A percentile compares a stretch with the other conserved stretches of the same genome.
Conservation (phyloP, 495 filamentous ascomycete species). For the Penicillium crystallinum region DNA sequence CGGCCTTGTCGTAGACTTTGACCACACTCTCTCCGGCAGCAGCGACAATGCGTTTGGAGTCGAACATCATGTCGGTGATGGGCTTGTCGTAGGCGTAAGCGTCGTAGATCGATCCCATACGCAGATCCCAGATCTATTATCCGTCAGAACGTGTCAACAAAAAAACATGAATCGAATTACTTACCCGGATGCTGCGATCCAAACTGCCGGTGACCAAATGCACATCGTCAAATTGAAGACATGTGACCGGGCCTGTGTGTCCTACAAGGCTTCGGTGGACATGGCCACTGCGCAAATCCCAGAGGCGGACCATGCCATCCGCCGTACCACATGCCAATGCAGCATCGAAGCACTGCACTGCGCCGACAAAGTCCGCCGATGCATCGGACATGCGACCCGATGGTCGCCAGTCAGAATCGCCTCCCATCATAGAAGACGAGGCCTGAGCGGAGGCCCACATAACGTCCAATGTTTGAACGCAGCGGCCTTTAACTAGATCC, state of each 20-base stretch:
- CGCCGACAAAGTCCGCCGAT: constrained; percentile 88
- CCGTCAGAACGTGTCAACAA: constrained; percentile 13
- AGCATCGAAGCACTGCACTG: constrained; percentile 93
- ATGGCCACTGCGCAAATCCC: constrained; percentile 94
- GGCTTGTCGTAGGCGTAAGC: constrained; percentile 93
- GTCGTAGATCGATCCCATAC: constrained; percentile 92
- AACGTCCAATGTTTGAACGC: constrained; percentile 97
- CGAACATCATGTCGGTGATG: constrained; percentile 97
- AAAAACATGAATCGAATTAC: constrained; percentile 23
- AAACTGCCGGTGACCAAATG: constrained; percentile 92
- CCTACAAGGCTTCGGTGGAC: constrained; percentile 95
- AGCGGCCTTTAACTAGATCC: constrained; percentile 93
- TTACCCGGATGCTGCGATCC: constrained; percentile 90
- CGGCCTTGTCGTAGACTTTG: constrained; percentile 97
- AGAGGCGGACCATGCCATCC: constrained; percentile 94
- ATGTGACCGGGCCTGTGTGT: constrained; percentile 92
- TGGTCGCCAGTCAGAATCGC: constrained; percentile 50
- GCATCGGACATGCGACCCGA: constrained; percentile 57
- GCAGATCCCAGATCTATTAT: constrained; percentile 92
- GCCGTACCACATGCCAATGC: constrained; percentile 97
- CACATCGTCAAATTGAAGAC: constrained; percentile 93
- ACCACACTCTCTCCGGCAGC: constrained; percentile 88
- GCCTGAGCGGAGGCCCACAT: constrained; percentile 97
- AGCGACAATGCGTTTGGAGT: constrained; percentile 81
- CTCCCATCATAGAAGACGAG: constrained; percentile 57